Evolutionary conservation across 2,329 filamentous ascomycete genomes (phyloP), one percentile per base, ranked within the genome.

Genomic region (Trichoderma koningiopsis): DNA sequence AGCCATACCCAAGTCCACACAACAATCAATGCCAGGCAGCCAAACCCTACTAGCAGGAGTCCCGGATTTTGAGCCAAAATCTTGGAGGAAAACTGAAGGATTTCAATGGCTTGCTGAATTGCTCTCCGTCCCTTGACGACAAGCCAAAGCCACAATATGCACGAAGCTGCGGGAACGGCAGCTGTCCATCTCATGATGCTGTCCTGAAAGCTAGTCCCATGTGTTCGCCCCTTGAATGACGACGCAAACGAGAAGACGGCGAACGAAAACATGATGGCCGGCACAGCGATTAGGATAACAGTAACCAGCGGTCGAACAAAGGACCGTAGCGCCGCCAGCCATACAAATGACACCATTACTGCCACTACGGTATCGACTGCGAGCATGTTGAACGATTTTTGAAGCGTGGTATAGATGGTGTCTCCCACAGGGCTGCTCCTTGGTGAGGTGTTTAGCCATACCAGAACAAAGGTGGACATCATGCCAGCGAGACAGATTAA

Each of bases 1-100:
- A 98, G 88, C 96, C 96, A 99, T 7, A 92, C 80, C 96, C 96
- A 99, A 0, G 94, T 97, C 91, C 94, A 98, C 16, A 88, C 82
- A 11, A 97, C 92, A 55, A 97, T 91, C 31, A 90, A 83, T 7
- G 83, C 86, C 16, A 98, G 86, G 27, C 91, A 91, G 13, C 86
- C 88, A 75, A 97, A 91, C 3, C 96, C 96, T n/a, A 97, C 87
- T 2, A 92, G 78, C 40, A 98, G 85, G 24, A 99, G 85, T 2
- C 91, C 93, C 11, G 93, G 90, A 76, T 96, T 97, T 43, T 93
- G 91, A 7, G 91, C 88, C 19, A 99, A 84, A 70, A 99, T 96
- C 68, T 91, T 91, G 75, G 92, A 95, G 11, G 93, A 91, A 78
- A 99, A 97, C 77, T 98, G 94, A 66, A 99, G 85, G 71, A 98